Percentiles rank a stretch among this genome's conserved stretches.
Evolutionary conservation across 2,329 filamentous ascomycete species (phyloP).

Genomic region (Xylariaceae sp.): DNA sequence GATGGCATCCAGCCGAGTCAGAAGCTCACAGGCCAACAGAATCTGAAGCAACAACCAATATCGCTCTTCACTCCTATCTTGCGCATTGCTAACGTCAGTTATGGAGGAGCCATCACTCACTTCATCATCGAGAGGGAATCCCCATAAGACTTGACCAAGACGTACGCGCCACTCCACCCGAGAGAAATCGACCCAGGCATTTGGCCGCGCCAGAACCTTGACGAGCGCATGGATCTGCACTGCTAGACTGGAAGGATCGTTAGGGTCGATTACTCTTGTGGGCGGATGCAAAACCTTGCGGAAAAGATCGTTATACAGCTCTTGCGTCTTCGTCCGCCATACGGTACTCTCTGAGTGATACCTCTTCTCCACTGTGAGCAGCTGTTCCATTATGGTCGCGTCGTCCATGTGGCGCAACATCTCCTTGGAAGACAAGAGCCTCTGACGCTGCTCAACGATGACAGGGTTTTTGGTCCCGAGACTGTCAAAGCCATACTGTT

Average conservation of each 20-base stretch:
- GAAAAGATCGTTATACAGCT: conserved; percentile 60
- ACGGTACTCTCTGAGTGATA: conserved; percentile 50
- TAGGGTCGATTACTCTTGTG: conserved; percentile 50
- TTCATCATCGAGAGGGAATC: conserved; percentile 46
- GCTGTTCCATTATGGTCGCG: conserved; percentile 52
- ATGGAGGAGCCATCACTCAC: conserved; percentile 49
- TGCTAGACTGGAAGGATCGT: conserved; percentile 57
- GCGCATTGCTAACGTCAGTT: conserved; percentile 42
- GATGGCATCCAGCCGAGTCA: conserved; percentile 58
- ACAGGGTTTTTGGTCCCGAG: conserved; percentile 49
- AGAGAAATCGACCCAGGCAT: conserved; percentile 70
- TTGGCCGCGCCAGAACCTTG: conserved; percentile 57
- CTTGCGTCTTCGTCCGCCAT: conserved; percentile 45
- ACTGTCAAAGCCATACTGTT: conserved; percentile 55
- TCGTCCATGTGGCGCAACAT: conserved; percentile 51
- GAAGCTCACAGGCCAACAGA: conserved; percentile 58
- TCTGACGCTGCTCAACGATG: conserved; percentile 54
- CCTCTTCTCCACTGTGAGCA: conserved; percentile 51
- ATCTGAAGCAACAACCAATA: conserved; percentile 65
- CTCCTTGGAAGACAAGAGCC: conserved; percentile 48
- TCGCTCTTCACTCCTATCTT: conserved; percentile 55
- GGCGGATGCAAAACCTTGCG: conserved; percentile 54
- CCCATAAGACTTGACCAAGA: conserved; percentile 68
- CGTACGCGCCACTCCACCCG: conserved; percentile 70
- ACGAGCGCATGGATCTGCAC: conserved; percentile 66